Conservation (phyloP, 495 filamentous ascomycete species). For the Aspergillus wentii region DNA sequence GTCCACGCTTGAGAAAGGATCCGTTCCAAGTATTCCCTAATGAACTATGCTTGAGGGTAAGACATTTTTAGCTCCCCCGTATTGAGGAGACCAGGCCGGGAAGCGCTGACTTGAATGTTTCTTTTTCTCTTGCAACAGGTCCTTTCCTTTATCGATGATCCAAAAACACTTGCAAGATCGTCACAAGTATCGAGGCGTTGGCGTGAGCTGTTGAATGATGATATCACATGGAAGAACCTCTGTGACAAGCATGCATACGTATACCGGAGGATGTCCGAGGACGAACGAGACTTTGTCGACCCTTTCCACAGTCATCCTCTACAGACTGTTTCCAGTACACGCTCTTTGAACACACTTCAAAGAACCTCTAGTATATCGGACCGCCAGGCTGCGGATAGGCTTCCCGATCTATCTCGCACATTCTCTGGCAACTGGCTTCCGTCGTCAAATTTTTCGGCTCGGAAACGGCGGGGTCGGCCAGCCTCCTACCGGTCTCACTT, state of each 20-base stretch:
- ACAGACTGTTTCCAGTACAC: slow-evolving; percentile 14
- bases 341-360: slow-evolving; percentile 18
- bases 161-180: slow-evolving; percentile 82
- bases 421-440: slow-evolving; percentile 34
- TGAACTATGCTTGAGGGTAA: slow-evolving; percentile 84
- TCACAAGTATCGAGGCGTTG: slow-evolving; percentile 91
- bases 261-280: slow-evolving; percentile 60
- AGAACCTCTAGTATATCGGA: slow-evolving; percentile 23
- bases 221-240: slow-evolving; percentile 96
- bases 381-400: slow-evolving; percentile 21
- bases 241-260: slow-evolving; percentile 81
- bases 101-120: slow-evolving; percentile 4
- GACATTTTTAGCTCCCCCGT: slow-evolving; percentile 14
- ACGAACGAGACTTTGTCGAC: slow-evolving; percentile 36
- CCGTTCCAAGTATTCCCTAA: slow-evolving; percentile 86
- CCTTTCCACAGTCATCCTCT: slow-evolving; percentile 26
- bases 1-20: slow-evolving; percentile 89
- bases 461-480: slow-evolving; percentile 38
- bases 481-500: slow-evolving; percentile 91
- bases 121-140: slow-evolving; percentile 51
- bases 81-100: slow-evolving; percentile 1
- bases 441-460: slow-evolving; percentile 21
- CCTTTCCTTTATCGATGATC: slow-evolving; percentile 90
- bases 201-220: slow-evolving; percentile 89
- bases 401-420: slow-evolving; percentile 26